phyloP scores from a whole-genome alignment of 1,284 basidiomycete genomes.

The Malassezia globosa region DNA sequence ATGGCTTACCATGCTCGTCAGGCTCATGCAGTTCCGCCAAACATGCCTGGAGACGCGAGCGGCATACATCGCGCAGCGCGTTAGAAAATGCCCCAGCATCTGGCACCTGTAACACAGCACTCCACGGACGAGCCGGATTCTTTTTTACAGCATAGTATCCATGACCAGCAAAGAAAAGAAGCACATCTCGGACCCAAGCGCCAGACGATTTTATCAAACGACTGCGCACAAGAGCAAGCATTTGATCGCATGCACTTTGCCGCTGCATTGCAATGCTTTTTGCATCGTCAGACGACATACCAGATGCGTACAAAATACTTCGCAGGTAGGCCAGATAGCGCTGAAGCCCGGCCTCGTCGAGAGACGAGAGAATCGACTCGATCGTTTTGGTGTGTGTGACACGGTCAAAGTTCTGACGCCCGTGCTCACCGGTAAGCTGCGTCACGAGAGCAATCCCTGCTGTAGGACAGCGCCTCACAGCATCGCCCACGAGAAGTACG shows the following conservation, averaged over 20 bases:
- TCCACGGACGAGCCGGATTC: constrained; percentile 52
- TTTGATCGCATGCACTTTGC: constrained; percentile 76
- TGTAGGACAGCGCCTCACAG: constrained; percentile 65
- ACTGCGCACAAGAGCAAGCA: constrained; percentile 67
- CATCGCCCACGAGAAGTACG: constrained; percentile 59
- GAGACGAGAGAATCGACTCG: constrained; percentile 66
- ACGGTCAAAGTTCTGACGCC: constrained; percentile 77
- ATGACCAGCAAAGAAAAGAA: constrained; percentile 72
- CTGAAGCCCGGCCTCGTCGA: constrained; percentile 65
- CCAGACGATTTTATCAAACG: constrained; percentile 70
- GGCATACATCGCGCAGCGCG: constrained; percentile 57
- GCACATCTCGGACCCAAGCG: constrained; percentile 60
- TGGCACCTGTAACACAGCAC: constrained; percentile 53
- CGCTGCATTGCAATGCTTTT: constrained; percentile 23
- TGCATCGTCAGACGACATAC: constrained; percentile 14
- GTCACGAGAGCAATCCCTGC: constrained; percentile 74
- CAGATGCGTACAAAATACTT: constrained; percentile 39
- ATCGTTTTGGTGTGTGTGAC: constrained; percentile 87
- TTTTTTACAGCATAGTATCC: constrained; percentile 67
- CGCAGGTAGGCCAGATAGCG: constrained; percentile 63
- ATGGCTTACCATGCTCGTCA: constrained; percentile 63
- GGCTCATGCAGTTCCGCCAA: constrained; percentile 63
- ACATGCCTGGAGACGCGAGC: constrained; percentile 61
- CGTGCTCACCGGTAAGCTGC: constrained; percentile 74
- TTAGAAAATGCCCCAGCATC: constrained; percentile 58